Base-by-base conservation (phyloP, 768 basidiomycete species). In the Termitomyces sp. region DNA sequence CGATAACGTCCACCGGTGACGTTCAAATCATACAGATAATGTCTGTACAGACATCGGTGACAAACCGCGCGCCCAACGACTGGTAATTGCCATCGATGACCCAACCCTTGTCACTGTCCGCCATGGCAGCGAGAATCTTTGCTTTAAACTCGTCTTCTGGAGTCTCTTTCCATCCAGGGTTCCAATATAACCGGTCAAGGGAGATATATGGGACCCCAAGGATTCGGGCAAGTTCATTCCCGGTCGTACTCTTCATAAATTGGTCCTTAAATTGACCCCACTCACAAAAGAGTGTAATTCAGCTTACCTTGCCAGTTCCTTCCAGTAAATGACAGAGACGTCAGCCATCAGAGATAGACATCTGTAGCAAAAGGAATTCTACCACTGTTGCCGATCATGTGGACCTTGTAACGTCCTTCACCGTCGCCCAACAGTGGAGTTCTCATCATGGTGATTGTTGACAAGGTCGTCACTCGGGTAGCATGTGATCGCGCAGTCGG, bases 81-180 rank as follows among this genome's bases (percentile, higher is more conserved):
- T 16, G 33, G 61, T 78, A 85, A 51, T 76, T 68, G 5, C 84
- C 84, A 43, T 86, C 83, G 1, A 80, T 67, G 7, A 85, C 72
- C 83, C 84, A 86, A 1, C 81, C 82, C 18, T 68, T 60, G 16
- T 68, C 67, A 35, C 52, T 58, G 28, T 69, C 54, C 11, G 63
- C 68, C 16, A 80, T 60, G 9, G 65, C 65, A 0, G 56, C 58
- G 1, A 65, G 63, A n/a, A 75, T 67, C 5, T 66, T 73, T 18
- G 43, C 64, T 52, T 59, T 65, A 52, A 71, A 74, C 32, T 73
- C 70, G 10, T 68, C 70, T 5, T 44, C 35, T 7, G 76, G 63
- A 1, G 68, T 62, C 56, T 59, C 47, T 46, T 63, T 55, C 82
- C 83, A 85, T 5, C 73, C 77, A 5, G 84, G 82, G 33, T 73